Evolutionary conservation across 1,139 yeast species (phyloP), one percentile per base, ranked within the genome.

Genomic region (Hanseniaspora sp.): DNA sequence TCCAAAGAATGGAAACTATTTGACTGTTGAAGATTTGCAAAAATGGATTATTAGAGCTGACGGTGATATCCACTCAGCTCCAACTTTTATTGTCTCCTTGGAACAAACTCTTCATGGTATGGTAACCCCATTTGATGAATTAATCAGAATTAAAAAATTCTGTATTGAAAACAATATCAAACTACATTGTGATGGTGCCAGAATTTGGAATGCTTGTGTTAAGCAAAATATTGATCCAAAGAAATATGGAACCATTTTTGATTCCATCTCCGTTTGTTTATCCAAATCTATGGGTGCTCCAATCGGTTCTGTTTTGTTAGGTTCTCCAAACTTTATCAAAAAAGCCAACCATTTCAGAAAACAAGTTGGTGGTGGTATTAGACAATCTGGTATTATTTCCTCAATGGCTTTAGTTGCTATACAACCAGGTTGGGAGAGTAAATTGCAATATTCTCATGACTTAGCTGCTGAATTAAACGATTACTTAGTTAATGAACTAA

Each of bases 281-380:
- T 86, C 95, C 54, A 90, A 90, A 70, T 85, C 95, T 4, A 74
- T 90, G 63, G 96, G 96, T 58, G 96, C 97, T 1, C 97, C 97
- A 56, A 80, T 88, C 64, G 97, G 97, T 5, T 85, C 95, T 18
- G 80, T 90, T 4, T 74, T 90, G 52, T 96, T 88, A 56, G 94
- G 95, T 51, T 73, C 75, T 53, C 62, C 69, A 18, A 72, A 72
- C 55, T 75, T 82, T 60, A 82, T 88, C 60, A 72, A 74, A 62
- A 82, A 80, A 64, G 90, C 95, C 46, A 82, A 82, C 65, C 95
- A 90, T 72, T 84, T 88, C 72, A 83, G 86, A 64, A 90, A 90
- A 69, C 96, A 90, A 71, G 82, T 81, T 64, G 97, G 97, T 63
- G 97, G 97, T 62, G 96, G 96, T 59, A 79, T 90, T 59, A 78